phyloP scores from a whole-genome alignment of 129 eudicot species.

The Arctium lappa region DNA sequence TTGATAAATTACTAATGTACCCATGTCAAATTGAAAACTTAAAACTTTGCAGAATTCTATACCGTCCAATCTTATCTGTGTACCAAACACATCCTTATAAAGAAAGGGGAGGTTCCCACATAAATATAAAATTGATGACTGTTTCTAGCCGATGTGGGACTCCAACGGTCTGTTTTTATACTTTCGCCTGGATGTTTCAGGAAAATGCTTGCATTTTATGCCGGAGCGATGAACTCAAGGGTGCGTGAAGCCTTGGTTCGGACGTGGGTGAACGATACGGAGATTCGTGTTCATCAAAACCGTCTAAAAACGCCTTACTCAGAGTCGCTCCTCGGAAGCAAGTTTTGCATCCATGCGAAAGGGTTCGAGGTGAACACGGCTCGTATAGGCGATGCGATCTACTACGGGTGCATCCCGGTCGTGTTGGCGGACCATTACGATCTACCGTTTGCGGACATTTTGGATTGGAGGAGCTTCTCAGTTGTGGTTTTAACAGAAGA shows the following conservation, averaged over 20 bases:
- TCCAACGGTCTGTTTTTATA: not conserved
- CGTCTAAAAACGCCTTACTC: slow-evolving; percentile 73
- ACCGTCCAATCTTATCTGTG: not conserved
- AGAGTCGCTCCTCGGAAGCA: slow-evolving; percentile 66
- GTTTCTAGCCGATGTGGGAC: not conserved
- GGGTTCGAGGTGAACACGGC: slow-evolving; percentile 96
- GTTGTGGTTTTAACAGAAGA: slow-evolving; percentile 59
- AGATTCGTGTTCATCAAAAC: slow-evolving; percentile 47
- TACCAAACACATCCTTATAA: not conserved
- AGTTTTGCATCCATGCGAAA: slow-evolving; percentile 82
- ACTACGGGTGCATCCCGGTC: slow-evolving; percentile 79
- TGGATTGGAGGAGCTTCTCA: slow-evolving; percentile 73
- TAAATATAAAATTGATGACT: not conserved
- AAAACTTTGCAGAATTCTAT: not conserved
- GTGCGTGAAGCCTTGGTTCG: slow-evolving; percentile 50
- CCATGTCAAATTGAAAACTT: not conserved
- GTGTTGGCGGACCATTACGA: slow-evolving; percentile 77
- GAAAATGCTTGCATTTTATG: slow-evolving; percentile 83
- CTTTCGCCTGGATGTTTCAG: slow-evolving; percentile 28
- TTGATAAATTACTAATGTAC: not conserved
- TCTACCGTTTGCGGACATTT: slow-evolving; percentile 72
- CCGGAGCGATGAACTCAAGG: slow-evolving; percentile 87
- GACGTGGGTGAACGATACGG: slow-evolving; percentile 58
- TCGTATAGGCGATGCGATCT: slow-evolving; percentile 75
- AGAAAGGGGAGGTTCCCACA: not conserved